Base-by-base conservation (phyloP, 2,329 filamentous ascomycete genomes). In the Tricladium varicosporioides region DNA sequence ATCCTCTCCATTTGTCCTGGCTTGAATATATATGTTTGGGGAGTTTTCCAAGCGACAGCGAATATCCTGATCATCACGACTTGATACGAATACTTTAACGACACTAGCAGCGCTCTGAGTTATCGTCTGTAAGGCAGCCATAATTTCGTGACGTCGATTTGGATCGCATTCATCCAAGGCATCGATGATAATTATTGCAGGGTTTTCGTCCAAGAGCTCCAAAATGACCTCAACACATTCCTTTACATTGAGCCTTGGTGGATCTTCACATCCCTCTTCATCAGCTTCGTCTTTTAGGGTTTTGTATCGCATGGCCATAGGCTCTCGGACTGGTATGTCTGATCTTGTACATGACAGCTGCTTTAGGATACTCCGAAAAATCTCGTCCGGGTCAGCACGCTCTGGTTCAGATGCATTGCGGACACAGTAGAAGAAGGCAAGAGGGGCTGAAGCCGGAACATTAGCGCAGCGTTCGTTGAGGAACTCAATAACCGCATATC, bases 151-250 rank as follows among this genome's bases (percentile, higher is more conserved):
- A 19, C 60, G 48, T 18, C 18, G 11, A 3, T 32, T 4, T 13
- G 44, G 44, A 44, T 56, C 51, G 32, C 55, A 62, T 44, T 62
- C 60, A 36, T 60, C 60, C 15, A 62, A 22, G 5, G 54, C 54
- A 49, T 62, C 60, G 15, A 62, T 46, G 15, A 60, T 36, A 8
- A 62, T 55, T 11, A 45, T 57, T 7, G 51, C 51, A 7, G 53
- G 51, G 5, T 53, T 55, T 8, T 44, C 31, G 11, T 52, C 22
- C 14, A 47, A 13, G 1, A 58, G n/a, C 8, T 43, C 19, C 4
- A 58, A 3, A 22, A 60, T 53, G 14, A 58, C 13, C 19, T 54
- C 11, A 15, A 54, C 22, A 2, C 18, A 42, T 22, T 54, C 54
- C 10, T 51, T 48, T 5, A 50, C 22, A 27, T 32, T 16, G 36